phyloP scores from a whole-genome alignment of 768 basidiomycete genomes.

The Hericium rajendrae region DNA sequence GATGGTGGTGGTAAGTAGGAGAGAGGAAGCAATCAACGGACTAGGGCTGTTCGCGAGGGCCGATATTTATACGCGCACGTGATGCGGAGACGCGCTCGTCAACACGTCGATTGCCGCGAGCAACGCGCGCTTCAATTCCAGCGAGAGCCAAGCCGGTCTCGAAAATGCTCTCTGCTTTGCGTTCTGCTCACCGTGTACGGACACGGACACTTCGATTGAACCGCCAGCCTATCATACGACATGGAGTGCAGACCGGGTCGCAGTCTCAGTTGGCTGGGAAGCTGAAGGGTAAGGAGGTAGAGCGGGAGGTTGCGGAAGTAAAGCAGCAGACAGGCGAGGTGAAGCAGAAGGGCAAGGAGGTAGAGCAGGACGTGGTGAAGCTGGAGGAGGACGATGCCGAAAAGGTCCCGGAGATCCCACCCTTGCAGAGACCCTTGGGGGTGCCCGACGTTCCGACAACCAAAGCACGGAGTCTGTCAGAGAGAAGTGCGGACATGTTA shows the following conservation, averaged over 20 bases:
- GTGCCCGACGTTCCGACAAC: constrained; percentile 52
- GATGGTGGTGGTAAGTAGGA: constrained; percentile 7
- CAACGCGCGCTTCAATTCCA: too few species aligned
- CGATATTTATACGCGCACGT: background rate
- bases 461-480: constrained; percentile 28
- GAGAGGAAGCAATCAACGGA: background rate
- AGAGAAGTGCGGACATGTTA: constrained; percentile 57
- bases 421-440: constrained; percentile 69
- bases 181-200: background rate
- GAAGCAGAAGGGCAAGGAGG: background rate
- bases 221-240: background rate
- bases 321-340: background rate
- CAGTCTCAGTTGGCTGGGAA: background rate
- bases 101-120: background rate
- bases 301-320: background rate
- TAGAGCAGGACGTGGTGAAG: too few species aligned
- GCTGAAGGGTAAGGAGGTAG: background rate
- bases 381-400: background rate
- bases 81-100: background rate
- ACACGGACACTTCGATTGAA: background rate
- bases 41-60: background rate
- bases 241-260: background rate
- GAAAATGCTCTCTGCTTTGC: background rate
- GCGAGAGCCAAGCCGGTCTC: too few species aligned
- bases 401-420: constrained; percentile 8